Evolutionary conservation across 495 filamentous ascomycete species (phyloP).

Genomic region (Durotheca rogersii): DNA sequence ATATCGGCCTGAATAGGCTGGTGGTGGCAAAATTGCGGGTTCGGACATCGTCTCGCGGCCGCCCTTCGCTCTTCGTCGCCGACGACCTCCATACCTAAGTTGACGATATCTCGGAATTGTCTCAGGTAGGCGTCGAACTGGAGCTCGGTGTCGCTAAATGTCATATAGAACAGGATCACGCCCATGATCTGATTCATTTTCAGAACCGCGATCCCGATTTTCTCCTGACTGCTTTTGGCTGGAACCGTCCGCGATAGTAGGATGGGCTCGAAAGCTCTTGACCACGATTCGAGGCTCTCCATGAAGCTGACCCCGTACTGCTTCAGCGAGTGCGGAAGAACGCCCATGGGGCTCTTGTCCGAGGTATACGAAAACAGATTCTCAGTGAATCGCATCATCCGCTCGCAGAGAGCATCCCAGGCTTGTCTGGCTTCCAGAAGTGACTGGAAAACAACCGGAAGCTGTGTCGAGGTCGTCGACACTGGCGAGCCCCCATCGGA

Average conservation of each 20-base stretch:
- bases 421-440: constrained; percentile 50
- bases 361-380: constrained; percentile 47
- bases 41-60: constrained; percentile 46
- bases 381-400: constrained; percentile 55
- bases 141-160: constrained; percentile 49
- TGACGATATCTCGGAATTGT: constrained; percentile 46
- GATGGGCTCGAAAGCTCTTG: constrained; percentile 52
- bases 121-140: constrained; percentile 46
- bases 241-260: constrained; percentile 48
- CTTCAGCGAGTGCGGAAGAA: constrained; percentile 47
- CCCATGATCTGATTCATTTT: constrained; percentile 58
- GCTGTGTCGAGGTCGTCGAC: constrained; percentile 39
- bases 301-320: constrained; percentile 47
- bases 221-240: constrained; percentile 52
- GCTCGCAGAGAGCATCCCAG: constrained; percentile 53
- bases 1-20: constrained; percentile 39
- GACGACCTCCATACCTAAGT: constrained; percentile 49
- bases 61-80: constrained; percentile 52
- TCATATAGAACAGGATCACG: constrained; percentile 55
- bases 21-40: constrained; percentile 44
- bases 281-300: constrained; percentile 52
- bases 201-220: constrained; percentile 53
- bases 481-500: constrained; percentile 47
- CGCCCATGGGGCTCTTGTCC: constrained; percentile 46
- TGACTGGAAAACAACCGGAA: constrained; percentile 50